Evolutionary conservation across 2,329 filamentous ascomycete species (phyloP).

Genomic region (Penicillium aurantiogriseum): DNA sequence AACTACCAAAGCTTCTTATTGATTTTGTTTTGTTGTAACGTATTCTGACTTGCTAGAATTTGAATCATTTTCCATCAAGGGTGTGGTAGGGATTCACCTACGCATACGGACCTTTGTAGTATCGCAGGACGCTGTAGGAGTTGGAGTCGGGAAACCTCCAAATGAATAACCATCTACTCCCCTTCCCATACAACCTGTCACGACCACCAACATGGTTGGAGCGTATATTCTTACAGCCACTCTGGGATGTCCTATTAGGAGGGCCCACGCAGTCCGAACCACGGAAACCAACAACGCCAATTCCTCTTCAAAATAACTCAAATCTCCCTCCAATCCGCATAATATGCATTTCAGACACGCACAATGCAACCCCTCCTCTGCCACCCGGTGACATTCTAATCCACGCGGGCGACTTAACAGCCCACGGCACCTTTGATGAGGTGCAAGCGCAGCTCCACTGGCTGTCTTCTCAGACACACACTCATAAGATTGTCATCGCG

Average conservation of each 20-base stretch:
- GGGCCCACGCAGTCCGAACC: background rate
- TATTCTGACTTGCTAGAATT: background rate
- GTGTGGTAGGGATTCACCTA: no score
- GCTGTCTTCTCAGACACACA: conserved; percentile 43
- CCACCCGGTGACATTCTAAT: conserved; percentile 49
- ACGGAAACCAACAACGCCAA: background rate
- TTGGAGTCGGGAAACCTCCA: background rate
- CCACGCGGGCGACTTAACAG: conserved; percentile 52
- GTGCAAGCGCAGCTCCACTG: conserved; percentile 44
- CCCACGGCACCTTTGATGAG: conserved; percentile 45
- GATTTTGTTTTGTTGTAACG: background rate
- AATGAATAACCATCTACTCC: conserved; percentile 8
- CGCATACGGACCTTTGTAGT: no score
- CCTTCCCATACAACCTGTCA: conserved; percentile 1
- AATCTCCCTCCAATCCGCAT: conserved; percentile 1
- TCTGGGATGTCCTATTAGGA: background rate
- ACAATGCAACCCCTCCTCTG: conserved; percentile 39
- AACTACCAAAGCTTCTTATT: conserved; percentile 7
- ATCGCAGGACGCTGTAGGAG: background rate
- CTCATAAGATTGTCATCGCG: conserved; percentile 47
- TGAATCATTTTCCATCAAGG: background rate
- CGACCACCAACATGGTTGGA: conserved; percentile 2
- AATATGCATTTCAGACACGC: conserved; percentile 48
- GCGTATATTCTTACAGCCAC: background rate
- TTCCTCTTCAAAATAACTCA: background rate